Evolutionary conservation across 1,284 basidiomycete species (phyloP), one percentile per base, ranked within the genome.

Genomic region (Nidula niveotomentosa): DNA sequence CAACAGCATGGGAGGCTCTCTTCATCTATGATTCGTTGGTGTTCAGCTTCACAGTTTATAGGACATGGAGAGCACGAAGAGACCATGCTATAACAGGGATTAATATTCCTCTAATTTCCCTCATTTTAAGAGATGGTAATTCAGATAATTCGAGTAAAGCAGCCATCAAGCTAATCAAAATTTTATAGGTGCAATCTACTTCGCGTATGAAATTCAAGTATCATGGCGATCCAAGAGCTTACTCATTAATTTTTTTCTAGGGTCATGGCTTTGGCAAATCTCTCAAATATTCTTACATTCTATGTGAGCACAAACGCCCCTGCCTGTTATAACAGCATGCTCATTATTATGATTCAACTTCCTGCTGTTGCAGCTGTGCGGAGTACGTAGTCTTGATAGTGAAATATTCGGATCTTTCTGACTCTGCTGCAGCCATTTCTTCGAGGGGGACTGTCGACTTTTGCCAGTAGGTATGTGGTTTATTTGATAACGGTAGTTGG

Each of bases 261-360:
- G 6, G 65, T 73, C 15, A 76, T 76, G 70, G 74, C 64, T 2
- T 46, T 76, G 1, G 71, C 69, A 33, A 76, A 75, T 52, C 57
- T 77, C n/a, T 62, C 68, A 1, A 76, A 77, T 54, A 73, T 77
- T 49, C 46, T 75, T 39, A 73, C 75, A 13, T 77, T 72, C 53
- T 76, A 76, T 57, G 73, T 76, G 53, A 55, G 72, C 60, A 37
- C 48, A 7, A 5, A 30, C 5, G 30, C 30, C 30, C n/a, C 36
- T 47, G 49, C 34, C 17, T 15, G 15, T 12, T 34, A 48, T 51
- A 45, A 48, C 13, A 52, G 30, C 30, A 6, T 30, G 30, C 30
- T 30, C 30, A 30, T 30, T 30, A 30, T 30, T 30, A 30, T 30
- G 30, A 30, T 30, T 30, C 30, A 30, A 30, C 3, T 49, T 35